Evolutionary conservation across 2,329 filamentous ascomycete species (phyloP), one percentile per base, ranked within the genome.

Genomic region (Claviceps maximensis): DNA sequence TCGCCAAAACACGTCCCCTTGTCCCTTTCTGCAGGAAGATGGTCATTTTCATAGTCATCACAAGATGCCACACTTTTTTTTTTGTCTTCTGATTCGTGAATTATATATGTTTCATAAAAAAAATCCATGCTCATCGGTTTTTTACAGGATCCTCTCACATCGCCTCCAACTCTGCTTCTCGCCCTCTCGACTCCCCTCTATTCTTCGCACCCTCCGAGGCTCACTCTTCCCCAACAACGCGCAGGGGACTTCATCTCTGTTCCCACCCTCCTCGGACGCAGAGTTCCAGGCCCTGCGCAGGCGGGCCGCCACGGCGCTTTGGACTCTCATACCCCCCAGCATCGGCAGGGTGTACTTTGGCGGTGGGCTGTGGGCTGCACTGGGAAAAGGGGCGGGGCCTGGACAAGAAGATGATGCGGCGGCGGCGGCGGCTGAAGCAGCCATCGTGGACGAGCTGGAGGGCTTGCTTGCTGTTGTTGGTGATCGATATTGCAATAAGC

Each of bases 401-500:
- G 59, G 62, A 51, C 69, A 72, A 56, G 70, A 69, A 13, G 57
- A n/a, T n/a, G n/a, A n/a, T n/a, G n/a, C n/a, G n/a, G n/a, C n/a
- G n/a, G n/a, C n/a, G n/a, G n/a, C n/a, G n/a, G n/a, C n/a, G n/a
- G n/a, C n/a, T n/a, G n/a, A 60, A 17, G 49, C 42, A 48, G 49
- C 45, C 49, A 72, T 82, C 54, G 68, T 81, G 46, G 67, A 71
- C 55, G 77, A 84, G 59, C 76, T 88, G 57, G 80, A 83, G 62
- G 71, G 78, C 27, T 72, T 89, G 47, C 74, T 97, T 47, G 81
- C 86, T 60, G 74, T 90, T 40, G 84, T 95, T 59, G 80, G 79
- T 17, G 89, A 96, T 68, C 74, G 78, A 50, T 95, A 95, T 70
- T 85, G 89, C 69, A 98, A 98, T 70, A 94, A 90, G 71, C 89